Base-by-base conservation (phyloP, 169 alveolate genomes). In the Cryptosporidium muris region DNA sequence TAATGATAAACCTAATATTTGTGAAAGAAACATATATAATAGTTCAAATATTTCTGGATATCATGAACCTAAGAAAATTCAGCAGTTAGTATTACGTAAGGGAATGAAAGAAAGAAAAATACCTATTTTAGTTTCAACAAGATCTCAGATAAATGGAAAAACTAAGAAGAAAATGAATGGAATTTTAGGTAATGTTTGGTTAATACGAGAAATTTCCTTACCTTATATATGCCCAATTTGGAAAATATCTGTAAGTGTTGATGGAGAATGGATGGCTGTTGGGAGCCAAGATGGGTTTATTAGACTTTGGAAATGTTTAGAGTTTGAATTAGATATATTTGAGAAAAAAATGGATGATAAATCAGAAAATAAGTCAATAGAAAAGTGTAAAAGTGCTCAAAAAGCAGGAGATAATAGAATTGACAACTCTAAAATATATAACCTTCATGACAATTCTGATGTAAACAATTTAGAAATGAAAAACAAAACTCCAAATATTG, bases 251-350 rank as follows among this genome's bases (percentile, higher is more conserved):
- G 60, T 74, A 63, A 74, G 85, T 74, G 36, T 62, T 11, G 67
- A 74, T 34, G 85, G 85, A 12, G 56, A 56, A 11, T 74, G 85
- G 85, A 34, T 74, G 14, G 60, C 60, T 43, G 45, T 74, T 38
- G 85, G 85, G 47, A 74, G 74, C 42, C 85, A 74, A 49, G 85
- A 74, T 47, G 85, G 85, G 2, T 36, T 6, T 34, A 74, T 74
- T 43, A 51, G 85, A 8, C 74, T 58, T 14, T 74, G 85, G 85
- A 54, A 49, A 51, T 74, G 54, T 42, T 58, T 38, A 49, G 81
- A 52, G 36, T 54, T 47, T 7, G 80, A 64, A 3, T 16, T 64
- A 5, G 12, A 25, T 11, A 42, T 16, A 16, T 62, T 6, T 62
- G 25, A 25, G 25, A 25, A 25, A 25, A 25, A 25, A 0, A 25